These are phyloP conservation scores for Trichoderma sp. DNA, from an alignment of 2,329 filamentous ascomycete genomes.

Conservation along the genomic window DNA sequence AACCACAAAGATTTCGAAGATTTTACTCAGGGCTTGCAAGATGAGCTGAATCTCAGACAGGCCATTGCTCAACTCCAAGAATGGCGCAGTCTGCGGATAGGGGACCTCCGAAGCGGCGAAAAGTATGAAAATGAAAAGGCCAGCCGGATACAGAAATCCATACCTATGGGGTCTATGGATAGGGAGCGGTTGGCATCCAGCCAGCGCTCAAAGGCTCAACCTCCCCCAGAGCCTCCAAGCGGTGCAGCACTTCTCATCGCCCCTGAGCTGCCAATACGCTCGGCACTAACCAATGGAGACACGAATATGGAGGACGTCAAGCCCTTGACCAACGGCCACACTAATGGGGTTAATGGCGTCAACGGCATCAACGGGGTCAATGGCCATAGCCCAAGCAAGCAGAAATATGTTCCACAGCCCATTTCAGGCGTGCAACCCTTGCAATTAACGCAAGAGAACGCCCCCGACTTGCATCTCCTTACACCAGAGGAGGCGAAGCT, in stretches of 20 bases:
- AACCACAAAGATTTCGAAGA: conserved; percentile 87
- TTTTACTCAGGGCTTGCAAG: conserved; percentile 80
- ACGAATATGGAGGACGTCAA: conserved; percentile 42
- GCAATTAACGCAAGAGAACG: conserved; percentile 71
- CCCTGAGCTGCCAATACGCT: conserved; percentile 71
- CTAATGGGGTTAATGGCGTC: conserved; percentile 31
- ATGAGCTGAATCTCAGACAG: conserved; percentile 87
- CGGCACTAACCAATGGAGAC: conserved; percentile 39
- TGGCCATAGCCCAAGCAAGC: conserved; percentile 41
- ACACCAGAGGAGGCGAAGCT: conserved; percentile 82
- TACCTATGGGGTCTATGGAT: conserved; percentile 80
- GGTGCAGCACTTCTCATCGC: conserved; percentile 77
- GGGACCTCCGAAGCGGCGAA: conserved; percentile 81
- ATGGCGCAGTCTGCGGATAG: conserved; percentile 84
- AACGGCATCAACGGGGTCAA: conserved; percentile 51
- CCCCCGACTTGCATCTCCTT: conserved; percentile 81
- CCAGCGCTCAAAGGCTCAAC: conserved; percentile 68
- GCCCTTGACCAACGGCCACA: conserved; percentile 50
- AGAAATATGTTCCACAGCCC: conserved; percentile 55
- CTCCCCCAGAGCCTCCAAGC: conserved; percentile 68
- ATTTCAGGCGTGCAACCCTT: conserved; percentile 65
- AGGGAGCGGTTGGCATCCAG: conserved; percentile 72
- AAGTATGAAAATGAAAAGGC: conserved; percentile 92
- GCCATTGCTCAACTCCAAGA: conserved; percentile 91
- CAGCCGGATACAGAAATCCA: conserved; percentile 66